Conservation (phyloP, 2,329 filamentous ascomycete genomes). For the Alternaria arbusti region DNA sequence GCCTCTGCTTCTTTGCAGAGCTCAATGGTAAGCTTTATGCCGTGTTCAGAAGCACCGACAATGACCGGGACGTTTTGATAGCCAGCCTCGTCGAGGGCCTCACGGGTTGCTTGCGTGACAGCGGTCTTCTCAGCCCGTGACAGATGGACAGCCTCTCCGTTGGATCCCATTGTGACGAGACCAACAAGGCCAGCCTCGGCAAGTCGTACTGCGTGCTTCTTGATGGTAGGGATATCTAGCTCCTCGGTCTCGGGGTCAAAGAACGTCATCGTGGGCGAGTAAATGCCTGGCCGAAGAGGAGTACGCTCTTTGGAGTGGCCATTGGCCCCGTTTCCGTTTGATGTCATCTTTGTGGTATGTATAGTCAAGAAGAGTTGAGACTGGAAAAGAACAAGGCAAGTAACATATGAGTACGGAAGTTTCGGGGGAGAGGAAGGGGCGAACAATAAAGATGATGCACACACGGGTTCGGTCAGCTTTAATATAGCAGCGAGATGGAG, state of each 20-base stretch:
- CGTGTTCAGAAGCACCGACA: constrained; percentile 80
- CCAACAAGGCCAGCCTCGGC: constrained; percentile 79
- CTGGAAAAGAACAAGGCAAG: background rate
- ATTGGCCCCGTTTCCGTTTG: constrained; percentile 47
- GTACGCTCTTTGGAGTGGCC: constrained; percentile 50
- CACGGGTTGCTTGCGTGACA: constrained; percentile 78
- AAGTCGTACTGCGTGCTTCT: constrained; percentile 80
- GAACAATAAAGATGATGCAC: constrained; percentile 17
- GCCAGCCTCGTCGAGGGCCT: constrained; percentile 81
- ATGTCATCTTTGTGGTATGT: constrained; percentile 25
- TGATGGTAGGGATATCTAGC: constrained; percentile 79
- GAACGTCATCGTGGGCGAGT: constrained; percentile 89
- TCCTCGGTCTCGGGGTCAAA: constrained; percentile 85
- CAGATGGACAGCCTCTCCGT: constrained; percentile 87
- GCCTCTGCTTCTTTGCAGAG: constrained; percentile 70
- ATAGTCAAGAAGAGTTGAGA: constrained; percentile 1
- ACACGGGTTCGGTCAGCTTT: constrained; percentile 44
- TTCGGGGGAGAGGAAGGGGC: constrained; percentile 23
- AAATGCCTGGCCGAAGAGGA: constrained; percentile 81
- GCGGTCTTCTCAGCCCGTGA: constrained; percentile 76
- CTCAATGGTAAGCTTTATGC: constrained; percentile 79
- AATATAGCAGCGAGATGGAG: constrained; percentile 47
- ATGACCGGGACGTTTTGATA: constrained; percentile 80
- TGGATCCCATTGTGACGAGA: constrained; percentile 86
- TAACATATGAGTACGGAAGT: constrained; percentile 9